Conservation (phyloP, 257 asterid genomes). For the Penstemon davidsonii region DNA sequence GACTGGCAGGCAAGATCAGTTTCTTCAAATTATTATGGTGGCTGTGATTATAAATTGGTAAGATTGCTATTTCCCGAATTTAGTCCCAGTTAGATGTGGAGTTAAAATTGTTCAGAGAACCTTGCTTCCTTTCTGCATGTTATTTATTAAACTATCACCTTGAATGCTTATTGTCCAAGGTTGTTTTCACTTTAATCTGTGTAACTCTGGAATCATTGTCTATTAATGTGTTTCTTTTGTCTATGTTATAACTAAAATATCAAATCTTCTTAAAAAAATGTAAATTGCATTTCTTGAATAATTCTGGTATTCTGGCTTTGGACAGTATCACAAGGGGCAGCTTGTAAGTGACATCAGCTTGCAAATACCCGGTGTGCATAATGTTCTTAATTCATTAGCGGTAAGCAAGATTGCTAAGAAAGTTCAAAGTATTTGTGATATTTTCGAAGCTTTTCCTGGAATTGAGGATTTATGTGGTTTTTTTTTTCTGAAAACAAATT, state of each 20-base stretch:
- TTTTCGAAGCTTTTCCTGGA: not conserved
- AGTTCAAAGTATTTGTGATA: not conserved
- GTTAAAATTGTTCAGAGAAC: not conserved
- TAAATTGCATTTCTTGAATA: not conserved
- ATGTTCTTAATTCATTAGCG: constrained; percentile 47
- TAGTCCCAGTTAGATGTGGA: not conserved
- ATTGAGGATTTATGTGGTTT: too few species aligned
- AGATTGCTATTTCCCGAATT: constrained; percentile 12
- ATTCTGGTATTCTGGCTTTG: not conserved
- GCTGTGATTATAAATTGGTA: constrained; percentile 42
- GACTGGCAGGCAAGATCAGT: constrained; percentile 43
- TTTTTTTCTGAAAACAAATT: too few species aligned
- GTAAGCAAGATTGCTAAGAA: constrained; percentile 30
- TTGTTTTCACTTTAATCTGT: not conserved
- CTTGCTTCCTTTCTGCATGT: not conserved
- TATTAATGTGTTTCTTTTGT: not conserved
- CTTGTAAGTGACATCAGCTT: constrained; percentile 38
- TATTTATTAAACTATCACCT: not conserved
- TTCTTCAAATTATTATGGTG: constrained; percentile 36
- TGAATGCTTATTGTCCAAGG: not conserved
- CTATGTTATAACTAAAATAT: not conserved
- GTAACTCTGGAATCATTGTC: not conserved
- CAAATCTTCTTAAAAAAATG: not conserved
- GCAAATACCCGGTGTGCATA: constrained; percentile 42
- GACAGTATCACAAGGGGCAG: constrained; percentile 36